A percentile compares a stretch with the other conserved stretches of the same genome.
Evolutionary conservation across 331 rosid genomes (phyloP).

Genomic region (Quercus phellos): DNA sequence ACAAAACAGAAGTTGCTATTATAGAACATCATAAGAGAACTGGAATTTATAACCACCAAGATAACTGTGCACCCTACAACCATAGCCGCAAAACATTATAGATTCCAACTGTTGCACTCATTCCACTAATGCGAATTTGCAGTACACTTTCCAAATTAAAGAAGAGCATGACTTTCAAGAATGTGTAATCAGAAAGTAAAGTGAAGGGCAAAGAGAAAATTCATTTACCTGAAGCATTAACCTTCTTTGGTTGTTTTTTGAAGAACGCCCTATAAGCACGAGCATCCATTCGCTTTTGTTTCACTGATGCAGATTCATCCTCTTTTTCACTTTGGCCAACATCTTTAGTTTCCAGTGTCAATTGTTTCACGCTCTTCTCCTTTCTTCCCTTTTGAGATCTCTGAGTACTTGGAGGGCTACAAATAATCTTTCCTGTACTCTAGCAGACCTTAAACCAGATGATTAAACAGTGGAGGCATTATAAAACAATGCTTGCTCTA

Average conservation of each 20-base stretch:
- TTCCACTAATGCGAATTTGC: neutral
- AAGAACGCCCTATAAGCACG: constrained; percentile 37
- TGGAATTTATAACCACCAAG: neutral
- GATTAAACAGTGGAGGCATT: too few relatives aligned
- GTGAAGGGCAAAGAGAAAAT: neutral
- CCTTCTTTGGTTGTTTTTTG: constrained; percentile 22
- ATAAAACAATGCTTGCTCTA: too few relatives aligned
- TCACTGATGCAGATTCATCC: constrained; percentile 13
- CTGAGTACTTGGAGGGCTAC: constrained; percentile 29
- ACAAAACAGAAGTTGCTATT: neutral
- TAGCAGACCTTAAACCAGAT: constrained; percentile 47
- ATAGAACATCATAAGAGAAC: neutral
- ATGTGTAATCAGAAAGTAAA: neutral
- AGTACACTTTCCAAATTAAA: neutral
- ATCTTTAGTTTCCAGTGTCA: constrained; percentile 41
- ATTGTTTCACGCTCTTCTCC: constrained; percentile 49
- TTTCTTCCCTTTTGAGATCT: constrained; percentile 39
- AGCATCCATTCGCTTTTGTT: constrained; percentile 38
- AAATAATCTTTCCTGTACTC: constrained; percentile 37
- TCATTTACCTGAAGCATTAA: constrained; percentile 33
- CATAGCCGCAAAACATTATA: neutral
- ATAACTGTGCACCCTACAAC: neutral
- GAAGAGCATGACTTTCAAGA: neutral
- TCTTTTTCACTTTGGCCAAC: constrained; percentile 26
- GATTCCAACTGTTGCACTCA: neutral